Base-by-base conservation (phyloP, 2,329 filamentous ascomycete genomes). In the Talaromyces funiculosus region DNA sequence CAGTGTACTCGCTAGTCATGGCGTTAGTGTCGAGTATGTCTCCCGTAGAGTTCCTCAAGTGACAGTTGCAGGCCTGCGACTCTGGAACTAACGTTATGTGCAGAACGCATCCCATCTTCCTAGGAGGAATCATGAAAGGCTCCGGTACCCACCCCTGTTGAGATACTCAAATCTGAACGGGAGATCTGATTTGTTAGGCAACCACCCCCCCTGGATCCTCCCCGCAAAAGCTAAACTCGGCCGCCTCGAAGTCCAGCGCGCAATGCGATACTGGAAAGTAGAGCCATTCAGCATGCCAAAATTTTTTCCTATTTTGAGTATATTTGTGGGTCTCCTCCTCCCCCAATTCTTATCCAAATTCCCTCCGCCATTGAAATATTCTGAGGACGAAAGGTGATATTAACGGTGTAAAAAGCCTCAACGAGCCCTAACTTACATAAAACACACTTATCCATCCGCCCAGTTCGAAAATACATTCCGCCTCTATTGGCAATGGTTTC, bases 201-300 rank as follows among this genome's bases (percentile, higher is more conserved):
- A 94, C 72, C 84, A 84, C 65, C 89, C 90, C 0, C 90, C 90
- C 0, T 92, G 88, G 87, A 79, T 79, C 0, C 78, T 90, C 31
- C 83, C 86, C 1, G 85, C 84, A 45, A 92, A 92, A 77, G 86
- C 82, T 22, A 72, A 68, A 1, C 87, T 90, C 68, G 77, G 81
- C 53, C 67, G 67, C 26, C 81, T 77, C 61, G 84, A 86, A 66
- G 67, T 67, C 3, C 67, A 71, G 20, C 75, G 83, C 45, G 80
- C 81, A n/a, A 76, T 78, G 61, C 75, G 74, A 57, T 81, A 84
- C 67, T 84, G 84, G 64, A 77, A 75, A 1, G 68, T 78, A 1
- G 71, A 74, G 3, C 68, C 75, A 12, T 64, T 82, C 53, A 66
- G 74, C 62, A 62, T 77, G 3, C 80, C 82, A 0, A 63, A 71